Evolutionary conservation across 345 rosid genomes (phyloP).

Genomic region (Murraya koenigii): DNA sequence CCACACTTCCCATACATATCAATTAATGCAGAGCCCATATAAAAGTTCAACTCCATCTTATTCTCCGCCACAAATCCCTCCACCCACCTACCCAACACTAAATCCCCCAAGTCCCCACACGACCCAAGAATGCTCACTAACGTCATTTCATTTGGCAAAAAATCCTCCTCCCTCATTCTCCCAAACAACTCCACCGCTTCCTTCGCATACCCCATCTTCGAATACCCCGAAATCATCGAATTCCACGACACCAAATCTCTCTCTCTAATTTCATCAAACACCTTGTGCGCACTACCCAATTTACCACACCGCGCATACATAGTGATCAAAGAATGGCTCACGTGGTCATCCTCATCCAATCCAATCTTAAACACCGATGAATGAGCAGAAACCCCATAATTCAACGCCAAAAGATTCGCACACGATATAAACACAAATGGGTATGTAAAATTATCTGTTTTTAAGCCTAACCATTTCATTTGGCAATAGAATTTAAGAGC

Average conservation of each 20-base stretch:
- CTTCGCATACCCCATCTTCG: conserved; percentile 53
- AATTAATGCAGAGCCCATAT: conserved; percentile 65
- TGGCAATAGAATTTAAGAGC: conserved; percentile 48
- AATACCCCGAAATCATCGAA: conserved; percentile 87
- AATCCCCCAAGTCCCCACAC: conserved; percentile 69
- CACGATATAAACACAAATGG: conserved; percentile 72
- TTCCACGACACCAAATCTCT: conserved; percentile 81
- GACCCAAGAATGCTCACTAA: conserved; percentile 73
- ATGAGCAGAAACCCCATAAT: conserved; percentile 54
- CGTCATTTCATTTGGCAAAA: conserved; percentile 75
- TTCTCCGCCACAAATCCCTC: conserved; percentile 44
- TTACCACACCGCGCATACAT: conserved; percentile 57
- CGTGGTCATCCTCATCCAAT: conserved; percentile 50
- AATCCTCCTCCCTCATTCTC: conserved; percentile 58
- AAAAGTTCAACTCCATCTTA: conserved; percentile 49
- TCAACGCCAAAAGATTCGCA: conserved; percentile 46
- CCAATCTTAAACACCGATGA: conserved; percentile 56
- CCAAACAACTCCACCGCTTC: conserved; percentile 65
- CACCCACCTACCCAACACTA: conserved; percentile 61
- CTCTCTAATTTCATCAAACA: conserved; percentile 66
- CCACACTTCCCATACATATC: conserved; percentile 87
- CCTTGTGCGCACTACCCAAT: conserved; percentile 44
- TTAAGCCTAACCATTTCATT: conserved; percentile 54
- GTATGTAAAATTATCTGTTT: conserved; percentile 68
- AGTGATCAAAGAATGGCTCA: conserved; percentile 57